phyloP scores from a whole-genome alignment of 441 rosid species.

The Gossypium aridum region DNA sequence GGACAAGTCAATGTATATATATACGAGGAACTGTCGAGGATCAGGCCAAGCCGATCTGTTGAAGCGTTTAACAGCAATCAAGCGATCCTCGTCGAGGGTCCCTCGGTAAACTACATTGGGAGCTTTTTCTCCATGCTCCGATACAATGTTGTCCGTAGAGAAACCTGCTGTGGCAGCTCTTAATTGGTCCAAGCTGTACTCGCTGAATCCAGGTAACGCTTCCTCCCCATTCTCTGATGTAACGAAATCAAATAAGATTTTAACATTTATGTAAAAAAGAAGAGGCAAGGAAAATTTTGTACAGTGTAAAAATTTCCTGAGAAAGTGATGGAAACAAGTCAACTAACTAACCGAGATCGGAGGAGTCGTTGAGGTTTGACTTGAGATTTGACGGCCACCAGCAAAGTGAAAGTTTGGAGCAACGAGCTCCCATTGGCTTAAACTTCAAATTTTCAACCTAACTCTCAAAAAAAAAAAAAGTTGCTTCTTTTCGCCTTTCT shows the following conservation, averaged over 20 bases:
- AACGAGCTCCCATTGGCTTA: conserved; percentile 72
- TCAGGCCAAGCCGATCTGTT: conserved; percentile 93
- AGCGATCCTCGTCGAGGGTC: conserved; percentile 59
- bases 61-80: conserved; percentile 81
- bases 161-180: conserved; percentile 76
- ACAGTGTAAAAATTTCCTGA: conserved; percentile 8
- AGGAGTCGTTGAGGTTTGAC: conserved; percentile 50
- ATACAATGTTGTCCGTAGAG: conserved; percentile 67
- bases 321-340: conserved; percentile 22
- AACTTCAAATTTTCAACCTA: neutral
- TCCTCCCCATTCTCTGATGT: conserved; percentile 57
- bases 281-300: conserved; percentile 9
- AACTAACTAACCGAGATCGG: conserved; percentile 68
- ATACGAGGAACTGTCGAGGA: conserved; percentile 84
- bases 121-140: conserved; percentile 95
- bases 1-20: conserved; percentile 7
- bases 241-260: neutral
- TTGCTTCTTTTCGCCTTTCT: conserved; percentile 3
- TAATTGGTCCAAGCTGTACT: conserved; percentile 72
- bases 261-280: neutral
- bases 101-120: conserved; percentile 91
- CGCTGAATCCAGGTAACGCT: conserved; percentile 55
- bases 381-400: conserved; percentile 78
- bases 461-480: neutral
- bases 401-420: conserved; percentile 89